Base-by-base conservation (phyloP, 2,329 filamentous ascomycete species). In the Verticillium longisporum region DNA sequence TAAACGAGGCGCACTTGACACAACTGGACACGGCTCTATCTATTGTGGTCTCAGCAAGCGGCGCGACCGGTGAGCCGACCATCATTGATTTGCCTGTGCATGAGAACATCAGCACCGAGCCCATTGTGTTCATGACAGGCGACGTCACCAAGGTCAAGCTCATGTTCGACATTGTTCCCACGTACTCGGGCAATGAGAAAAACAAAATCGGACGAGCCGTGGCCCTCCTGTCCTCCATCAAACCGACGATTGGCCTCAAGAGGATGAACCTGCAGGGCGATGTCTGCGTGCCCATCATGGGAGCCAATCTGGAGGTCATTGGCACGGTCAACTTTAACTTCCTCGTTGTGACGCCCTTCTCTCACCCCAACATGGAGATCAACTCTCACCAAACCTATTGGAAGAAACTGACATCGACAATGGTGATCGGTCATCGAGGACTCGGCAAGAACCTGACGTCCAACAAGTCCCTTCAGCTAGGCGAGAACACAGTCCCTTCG, bases 241-340 rank as follows among this genome's bases (percentile, higher is more conserved):
- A 91, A 67, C 91, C 91, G 1, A 88, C 83, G 2, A 81, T 98
- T 57, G 94, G 93, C 2, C 86, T 88, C 6, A 91, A 94, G 69
- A 86, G 92, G n/a, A 95, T 95, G 79, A 94, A 90, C 60, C 80
- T 99, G 9, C 92, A 97, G 73, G 93, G 93, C 21, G 95, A 98
- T 70, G 85, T 96, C 41, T 94, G 90, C 62, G 90, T 99, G 10
- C 95, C 95, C 0, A 95, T 99, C 64, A 83, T 98, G 69, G 90
- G 90, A 36, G 88, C 88, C 38, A 91, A 84, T 62, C 78, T 98
- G 37, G 94, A 98, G 63, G 88, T 98, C 10, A 97, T 99, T 66
- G 96, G 95, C 15, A 87, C 89, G 0, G 91, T 99, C 66, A 97
- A 96, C 69, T 99, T 99, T 81, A 97, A 97, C 74, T 98, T 98